Evolutionary conservation across 495 filamentous ascomycete genomes (phyloP).

Genomic region (Gamarada debralockiae): DNA sequence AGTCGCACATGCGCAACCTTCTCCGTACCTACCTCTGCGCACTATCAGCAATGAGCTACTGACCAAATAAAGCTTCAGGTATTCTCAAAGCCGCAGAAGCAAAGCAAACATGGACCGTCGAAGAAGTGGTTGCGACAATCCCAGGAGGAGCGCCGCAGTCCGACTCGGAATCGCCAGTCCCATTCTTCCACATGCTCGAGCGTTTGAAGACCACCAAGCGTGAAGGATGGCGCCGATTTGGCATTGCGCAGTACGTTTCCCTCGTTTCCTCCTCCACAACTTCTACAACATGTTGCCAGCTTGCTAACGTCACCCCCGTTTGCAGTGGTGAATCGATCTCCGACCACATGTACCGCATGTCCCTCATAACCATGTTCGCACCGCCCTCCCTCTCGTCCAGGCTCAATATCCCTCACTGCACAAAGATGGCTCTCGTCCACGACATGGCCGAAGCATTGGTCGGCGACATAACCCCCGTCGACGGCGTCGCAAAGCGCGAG

Average conservation of each 20-base stretch:
- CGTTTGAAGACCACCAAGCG: constrained; percentile 92
- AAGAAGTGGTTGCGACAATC: constrained; percentile 43
- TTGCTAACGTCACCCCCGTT: constrained; percentile 8
- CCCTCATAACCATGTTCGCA: constrained; percentile 91
- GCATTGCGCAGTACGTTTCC: constrained; percentile 51
- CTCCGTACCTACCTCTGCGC: background rate
- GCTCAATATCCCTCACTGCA: constrained; percentile 78
- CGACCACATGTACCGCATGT: constrained; percentile 99
- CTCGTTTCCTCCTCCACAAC: background rate
- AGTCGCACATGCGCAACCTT: background rate
- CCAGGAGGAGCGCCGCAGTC: constrained; percentile 44
- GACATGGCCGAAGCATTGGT: constrained; percentile 97
- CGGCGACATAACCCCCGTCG: constrained; percentile 92
- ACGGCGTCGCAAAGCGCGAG: constrained; percentile 65
- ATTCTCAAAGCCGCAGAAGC: background rate
- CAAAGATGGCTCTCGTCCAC: constrained; percentile 90
- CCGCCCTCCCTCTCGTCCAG: constrained; percentile 64
- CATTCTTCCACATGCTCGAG: constrained; percentile 91
- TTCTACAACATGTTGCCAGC: background rate
- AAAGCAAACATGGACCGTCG: constrained; percentile 39
- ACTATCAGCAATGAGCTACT: background rate
- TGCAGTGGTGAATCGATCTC: constrained; percentile 72
- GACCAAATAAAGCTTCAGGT: background rate
- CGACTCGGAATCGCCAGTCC: constrained; percentile 68
- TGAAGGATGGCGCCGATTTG: constrained; percentile 91